phyloP scores from a whole-genome alignment of 2,329 filamentous ascomycete genomes.

The Penicillium sp. region DNA sequence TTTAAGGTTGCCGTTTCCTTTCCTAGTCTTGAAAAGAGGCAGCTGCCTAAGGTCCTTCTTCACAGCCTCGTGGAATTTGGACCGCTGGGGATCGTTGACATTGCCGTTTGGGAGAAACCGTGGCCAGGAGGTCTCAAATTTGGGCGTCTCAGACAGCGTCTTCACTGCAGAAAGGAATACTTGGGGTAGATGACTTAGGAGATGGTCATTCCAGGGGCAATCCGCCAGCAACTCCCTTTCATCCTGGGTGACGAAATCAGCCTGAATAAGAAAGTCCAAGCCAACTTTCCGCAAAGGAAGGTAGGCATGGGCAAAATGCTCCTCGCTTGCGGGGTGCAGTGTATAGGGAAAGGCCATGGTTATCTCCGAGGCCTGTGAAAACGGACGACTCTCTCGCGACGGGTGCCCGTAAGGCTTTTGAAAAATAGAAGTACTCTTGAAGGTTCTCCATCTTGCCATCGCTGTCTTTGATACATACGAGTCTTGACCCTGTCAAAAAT shows the following conservation, averaged over 20 bases:
- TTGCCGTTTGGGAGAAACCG: background rate
- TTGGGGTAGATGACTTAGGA: background rate
- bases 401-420: background rate
- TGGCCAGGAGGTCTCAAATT: background rate
- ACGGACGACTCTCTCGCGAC: background rate
- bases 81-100: background rate
- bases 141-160: background rate
- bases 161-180: background rate
- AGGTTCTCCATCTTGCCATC: background rate
- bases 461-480: background rate
- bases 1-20: background rate
- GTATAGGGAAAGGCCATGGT: constrained; percentile 4
- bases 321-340: no score
- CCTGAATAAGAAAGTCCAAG: constrained; percentile 4
- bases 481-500: background rate
- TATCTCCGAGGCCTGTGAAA: background rate
- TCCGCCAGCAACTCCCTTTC: background rate
- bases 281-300: background rate
- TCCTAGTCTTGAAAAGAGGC: constrained; percentile 7
- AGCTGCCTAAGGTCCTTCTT: background rate
- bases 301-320: background rate
- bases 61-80: background rate
- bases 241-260: constrained; percentile 2
- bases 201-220: constrained; percentile 7
- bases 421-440: background rate